Conservation (phyloP, 2,329 filamentous ascomycete species). For the Ophiosphaerella korrae region DNA sequence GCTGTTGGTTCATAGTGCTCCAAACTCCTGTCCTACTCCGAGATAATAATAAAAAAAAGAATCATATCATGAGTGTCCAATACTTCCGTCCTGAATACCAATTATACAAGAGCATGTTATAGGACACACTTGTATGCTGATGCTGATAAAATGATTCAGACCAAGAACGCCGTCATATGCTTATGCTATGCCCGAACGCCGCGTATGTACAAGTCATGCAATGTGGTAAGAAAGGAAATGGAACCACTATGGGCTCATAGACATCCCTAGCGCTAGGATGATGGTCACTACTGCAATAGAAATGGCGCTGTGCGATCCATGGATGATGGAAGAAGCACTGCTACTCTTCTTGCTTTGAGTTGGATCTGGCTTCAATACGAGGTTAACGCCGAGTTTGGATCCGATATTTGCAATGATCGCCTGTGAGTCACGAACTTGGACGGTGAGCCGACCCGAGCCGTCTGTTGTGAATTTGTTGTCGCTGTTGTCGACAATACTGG, state of each 20-base stretch:
- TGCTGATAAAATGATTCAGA: neutral
- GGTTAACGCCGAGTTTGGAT: slow-evolving; percentile 41
- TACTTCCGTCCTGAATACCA: neutral
- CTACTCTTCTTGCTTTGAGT: slow-evolving; percentile 36
- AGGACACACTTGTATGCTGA: neutral
- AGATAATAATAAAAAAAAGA: neutral
- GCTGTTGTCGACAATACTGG: slow-evolving; percentile 41
- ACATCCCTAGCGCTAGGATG: slow-evolving; percentile 8
- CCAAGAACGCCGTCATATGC: neutral
- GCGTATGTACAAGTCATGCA: neutral
- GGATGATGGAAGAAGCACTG: slow-evolving; percentile 17
- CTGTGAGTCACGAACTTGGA: slow-evolving; percentile 51
- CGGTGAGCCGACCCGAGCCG: slow-evolving; percentile 25
- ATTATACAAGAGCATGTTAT: neutral
- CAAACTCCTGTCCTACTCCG: no score
- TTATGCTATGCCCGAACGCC: neutral
- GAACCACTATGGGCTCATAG: neutral
- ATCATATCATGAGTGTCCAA: neutral
- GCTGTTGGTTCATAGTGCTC: no score
- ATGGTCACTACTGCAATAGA: slow-evolving; percentile 16
- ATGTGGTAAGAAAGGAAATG: neutral
- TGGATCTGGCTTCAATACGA: slow-evolving; percentile 34
- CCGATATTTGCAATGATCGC: slow-evolving; percentile 56
- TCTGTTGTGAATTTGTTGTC: slow-evolving; percentile 34
- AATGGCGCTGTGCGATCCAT: slow-evolving; percentile 16